Conservation (phyloP, 1,284 basidiomycete genomes). For the Marasmius tenuissimus region DNA sequence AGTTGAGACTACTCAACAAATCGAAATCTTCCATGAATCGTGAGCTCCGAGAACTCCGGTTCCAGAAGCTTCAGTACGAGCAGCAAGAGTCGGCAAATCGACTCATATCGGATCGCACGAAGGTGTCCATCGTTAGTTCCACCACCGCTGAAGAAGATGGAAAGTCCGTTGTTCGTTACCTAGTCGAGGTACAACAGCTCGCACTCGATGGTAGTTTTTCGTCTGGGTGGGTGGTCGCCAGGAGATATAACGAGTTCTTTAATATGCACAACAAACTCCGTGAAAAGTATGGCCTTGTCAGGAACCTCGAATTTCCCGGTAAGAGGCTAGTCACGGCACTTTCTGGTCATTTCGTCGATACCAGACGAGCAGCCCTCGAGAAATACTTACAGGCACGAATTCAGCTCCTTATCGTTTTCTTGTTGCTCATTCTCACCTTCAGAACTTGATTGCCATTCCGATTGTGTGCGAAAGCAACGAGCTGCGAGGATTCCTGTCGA, state of each 20-base stretch:
- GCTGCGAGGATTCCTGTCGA: constrained; percentile 84
- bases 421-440: constrained; percentile 9
- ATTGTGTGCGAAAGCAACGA: constrained; percentile 83
- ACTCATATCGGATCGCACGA: constrained; percentile 77
- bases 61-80: constrained; percentile 90
- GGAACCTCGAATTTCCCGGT: constrained; percentile 82
- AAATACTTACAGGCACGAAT: constrained; percentile 81
- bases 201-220: constrained; percentile 72
- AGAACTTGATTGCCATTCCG: constrained; percentile 76
- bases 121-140: constrained; percentile 76
- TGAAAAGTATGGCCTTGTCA: constrained; percentile 68
- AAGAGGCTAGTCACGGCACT: constrained; percentile 86
- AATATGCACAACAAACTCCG: constrained; percentile 83
- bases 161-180: constrained; percentile 87
- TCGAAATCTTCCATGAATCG: constrained; percentile 81
- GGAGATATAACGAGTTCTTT: constrained; percentile 94
- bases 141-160: constrained; percentile 80
- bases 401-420: background rate
- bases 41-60: constrained; percentile 81
- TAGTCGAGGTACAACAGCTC: constrained; percentile 89
- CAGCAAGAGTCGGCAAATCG: constrained; percentile 87
- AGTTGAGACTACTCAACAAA: constrained; percentile 78
- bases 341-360: constrained; percentile 83
- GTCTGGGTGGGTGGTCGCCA: constrained; percentile 88
- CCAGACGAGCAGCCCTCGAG: constrained; percentile 77